These are phyloP conservation scores for Fusarium napiforme DNA, from an alignment of 2,329 filamentous ascomycete species.

Conservation along the genomic window DNA sequence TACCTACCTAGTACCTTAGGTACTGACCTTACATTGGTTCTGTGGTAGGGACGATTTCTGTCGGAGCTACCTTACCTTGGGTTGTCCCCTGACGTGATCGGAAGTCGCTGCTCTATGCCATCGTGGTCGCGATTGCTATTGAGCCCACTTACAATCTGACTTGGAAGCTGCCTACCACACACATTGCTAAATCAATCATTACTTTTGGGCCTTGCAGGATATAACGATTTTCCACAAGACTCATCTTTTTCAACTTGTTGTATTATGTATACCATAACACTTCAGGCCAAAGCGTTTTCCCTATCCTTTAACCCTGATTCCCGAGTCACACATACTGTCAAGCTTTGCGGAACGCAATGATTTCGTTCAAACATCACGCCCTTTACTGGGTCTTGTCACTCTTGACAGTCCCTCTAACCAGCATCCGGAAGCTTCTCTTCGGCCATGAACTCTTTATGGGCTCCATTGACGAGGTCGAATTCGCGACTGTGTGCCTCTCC, in stretches of 20 bases:
- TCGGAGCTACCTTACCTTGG: background rate
- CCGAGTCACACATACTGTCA: background rate
- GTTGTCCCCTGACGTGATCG: background rate
- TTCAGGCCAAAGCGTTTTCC: background rate
- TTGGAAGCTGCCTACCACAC: slow-evolving; percentile 11
- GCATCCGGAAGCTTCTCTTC: slow-evolving; percentile 3
- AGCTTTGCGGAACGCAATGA: slow-evolving; percentile 12
- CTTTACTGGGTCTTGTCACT: slow-evolving; percentile 35
- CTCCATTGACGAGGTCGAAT: background rate
- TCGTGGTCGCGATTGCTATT: background rate
- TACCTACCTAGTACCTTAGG: no score
- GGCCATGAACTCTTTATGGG: background rate
- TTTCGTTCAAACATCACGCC: slow-evolving; percentile 29
- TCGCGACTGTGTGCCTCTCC: slow-evolving; percentile 4
- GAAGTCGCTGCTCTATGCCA: background rate
- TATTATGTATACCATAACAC: background rate
- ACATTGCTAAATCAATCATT: background rate
- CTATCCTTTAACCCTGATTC: background rate
- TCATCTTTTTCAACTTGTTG: background rate
- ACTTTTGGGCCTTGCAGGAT: background rate
- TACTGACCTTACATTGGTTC: background rate
- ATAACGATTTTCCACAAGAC: background rate
- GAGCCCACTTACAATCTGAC: background rate
- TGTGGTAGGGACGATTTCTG: background rate
- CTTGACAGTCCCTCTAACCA: slow-evolving; percentile 4